Evolutionary conservation across 2,329 filamentous ascomycete species (phyloP), one percentile per base, ranked within the genome.

Genomic region (Plenodomus tracheiphilus): DNA sequence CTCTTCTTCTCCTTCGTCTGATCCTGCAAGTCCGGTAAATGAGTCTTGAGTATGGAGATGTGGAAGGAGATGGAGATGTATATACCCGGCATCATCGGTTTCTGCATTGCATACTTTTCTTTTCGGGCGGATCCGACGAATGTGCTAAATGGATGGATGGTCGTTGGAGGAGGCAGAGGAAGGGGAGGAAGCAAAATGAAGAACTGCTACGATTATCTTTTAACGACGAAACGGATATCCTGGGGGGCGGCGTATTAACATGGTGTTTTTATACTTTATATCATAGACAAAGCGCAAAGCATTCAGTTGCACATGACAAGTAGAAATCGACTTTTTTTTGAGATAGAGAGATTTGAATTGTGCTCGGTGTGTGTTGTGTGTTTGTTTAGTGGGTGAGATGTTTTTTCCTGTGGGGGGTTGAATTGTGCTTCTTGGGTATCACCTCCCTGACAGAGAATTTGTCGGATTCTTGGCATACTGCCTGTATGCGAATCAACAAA

Each of bases 11-110:
- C n/a, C n/a, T n/a, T n/a, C n/a, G n/a, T n/a, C n/a, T n/a, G n/a
- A n/a, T n/a, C 64, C 65, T 4, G 43, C 62, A 7, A 63, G 61
- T 40, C 62, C 62, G 1, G 58, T 56, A 15, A 59, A 55, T 35
- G 58, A 61, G 20, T 61, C 51, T 49, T 51, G 46, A 55, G 6
- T 17, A n/a, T n/a, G n/a, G 15, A 36, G 6, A 7, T 15, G 13
- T 18, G 34, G 6, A 36, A n/a, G n/a, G 17, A 18, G 7, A 5
- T 36, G 6, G 5, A 6, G 6, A 15, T n/a, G 13, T n/a, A n/a
- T 7, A 5, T 36, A n/a, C n/a, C 15, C 15, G 13, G 15, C 34
- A 5, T 18, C 6, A 36, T 6, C 34, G 35, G 5, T 15, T 18
- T 17, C 16, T 4, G 35, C 35, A 37, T 20, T 38, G 39, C 43